Evolutionary conservation across 805 yeast genomes (phyloP), one percentile per base, ranked within the genome.

Genomic region (Nakazawaea wyomingensis): DNA sequence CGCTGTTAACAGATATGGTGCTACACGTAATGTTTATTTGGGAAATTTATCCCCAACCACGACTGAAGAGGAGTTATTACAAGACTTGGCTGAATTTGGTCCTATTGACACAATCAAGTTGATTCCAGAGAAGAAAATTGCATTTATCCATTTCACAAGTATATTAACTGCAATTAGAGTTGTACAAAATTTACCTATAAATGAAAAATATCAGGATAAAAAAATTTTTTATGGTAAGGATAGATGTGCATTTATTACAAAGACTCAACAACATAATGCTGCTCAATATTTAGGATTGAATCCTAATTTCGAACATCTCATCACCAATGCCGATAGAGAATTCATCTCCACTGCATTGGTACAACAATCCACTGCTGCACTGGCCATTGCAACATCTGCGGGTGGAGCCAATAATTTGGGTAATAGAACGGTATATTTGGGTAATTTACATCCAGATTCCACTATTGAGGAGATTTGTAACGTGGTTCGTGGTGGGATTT

Each of bases 321-420:
- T 84, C 21, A 82, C 87, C 45, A 57, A 56, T 33, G 64, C 62
- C 29, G 82, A 77, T 53, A 63, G 80, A 38, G 82, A 77, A 54
- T 66, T 74, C 49, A 77, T 77, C 50, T 82, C 90, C 0, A 76
- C 80, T 33, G 86, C 91, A 6, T 71, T 90, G 44, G 85, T 91
- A 30, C 95, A 88, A 62, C 97, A 93, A 65, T 81, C 95, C 13
- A 95, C 95, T 30, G 96, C 97, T 1, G 96, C 98, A 5, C 96
- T 96, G n/a, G 91, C 95, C 29, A 90, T 91, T 54, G 96, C 96
- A 1, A 84, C 95, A 0, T 79, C 90, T 41, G 95, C 96, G 2
- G 97, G 96, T 11, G 97, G 97, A 19, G 86, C 91, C 20, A 80
- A 80, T 45, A 91, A 91, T 59, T 70, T 89, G 51, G 98, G 98